Evolutionary conservation across 805 yeast genomes (phyloP), one percentile per base, ranked within the genome.

Genomic region (Candida rishiriensis): DNA sequence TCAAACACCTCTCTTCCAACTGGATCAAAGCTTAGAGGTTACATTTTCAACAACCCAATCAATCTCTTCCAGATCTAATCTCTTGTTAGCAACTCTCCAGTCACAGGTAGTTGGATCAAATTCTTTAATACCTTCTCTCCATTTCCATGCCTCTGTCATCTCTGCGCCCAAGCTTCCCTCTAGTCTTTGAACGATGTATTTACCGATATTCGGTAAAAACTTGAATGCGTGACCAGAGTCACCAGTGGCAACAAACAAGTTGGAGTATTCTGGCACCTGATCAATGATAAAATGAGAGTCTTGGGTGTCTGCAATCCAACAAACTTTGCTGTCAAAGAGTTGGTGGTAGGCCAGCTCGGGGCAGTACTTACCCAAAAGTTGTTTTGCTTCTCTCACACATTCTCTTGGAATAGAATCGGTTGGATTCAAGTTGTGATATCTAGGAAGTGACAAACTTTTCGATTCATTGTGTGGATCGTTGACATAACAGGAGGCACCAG

Each of bases 221-320:
- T 73, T 73, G 56, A 65, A 73, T 3, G 65, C 74, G 53, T 73
- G 77, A 10, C 77, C 75, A 3, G 76, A 66, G 51, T 72, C 78
- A 15, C 79, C 79, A 11, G 72, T 61, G 0, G 75, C 76, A n/a
- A 74, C 68, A 41, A 47, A 63, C 2, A 70, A 56, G 26, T 63
- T 64, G 0, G 43, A 34, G 14, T 49, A 48, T 1, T 51, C 51
- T 2, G 77, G 78, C 16, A 66, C 60, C 21, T 46, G 46, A 48
- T 71, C 73, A 17, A 73, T 64, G 11, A 73, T 53, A 42, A 71
- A 72, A 45, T 72, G 65, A 8, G 69, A 59, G 43, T 68, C 68
- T 8, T 66, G 50, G 5, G 76, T 65, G 47, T 73, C 77, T 15
- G 72, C 64, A 36, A 64, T 57, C 66, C 71, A 61, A 51, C 74